Conservation (phyloP, 2,329 filamentous ascomycete genomes). For the Fusarium veterinarium region DNA sequence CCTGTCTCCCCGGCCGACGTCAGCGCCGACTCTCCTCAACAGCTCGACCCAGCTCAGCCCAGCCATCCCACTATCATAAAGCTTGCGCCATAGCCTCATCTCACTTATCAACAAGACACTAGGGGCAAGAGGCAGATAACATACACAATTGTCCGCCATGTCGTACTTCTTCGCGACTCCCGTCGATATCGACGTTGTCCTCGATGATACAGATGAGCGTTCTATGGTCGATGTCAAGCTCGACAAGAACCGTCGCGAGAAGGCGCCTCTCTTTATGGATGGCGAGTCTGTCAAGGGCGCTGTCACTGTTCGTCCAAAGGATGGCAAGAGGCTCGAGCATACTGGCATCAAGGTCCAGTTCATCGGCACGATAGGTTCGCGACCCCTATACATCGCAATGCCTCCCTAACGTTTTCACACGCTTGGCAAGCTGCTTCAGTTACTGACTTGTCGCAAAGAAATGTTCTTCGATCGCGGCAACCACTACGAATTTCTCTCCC, state of each 20-base stretch:
- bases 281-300: slow-evolving; percentile 98
- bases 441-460: slow-evolving; percentile 65
- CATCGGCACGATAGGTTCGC: slow-evolving; percentile 93
- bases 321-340: slow-evolving; percentile 97
- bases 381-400: slow-evolving; percentile 13
- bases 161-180: slow-evolving; percentile 98
- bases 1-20: slow-evolving; percentile 46
- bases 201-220: slow-evolving; percentile 93
- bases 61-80: slow-evolving; percentile 33
- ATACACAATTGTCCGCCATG: slow-evolving; percentile 66
- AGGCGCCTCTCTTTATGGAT: slow-evolving; percentile 96
- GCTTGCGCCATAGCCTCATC: slow-evolving; percentile 28
- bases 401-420: slow-evolving; percentile 21
- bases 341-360: slow-evolving; percentile 99
- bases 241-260: slow-evolving; percentile 97
- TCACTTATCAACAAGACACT: slow-evolving; percentile 11
- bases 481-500: slow-evolving; percentile 98
- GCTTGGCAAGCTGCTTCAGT: not conserved
- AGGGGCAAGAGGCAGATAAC: slow-evolving; percentile 1
- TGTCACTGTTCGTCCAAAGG: slow-evolving; percentile 94
- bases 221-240: slow-evolving; percentile 98
- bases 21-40: slow-evolving; percentile 46
- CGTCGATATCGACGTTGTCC: slow-evolving; percentile 98
- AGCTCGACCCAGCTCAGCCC: slow-evolving; percentile 21
- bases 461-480: slow-evolving; percentile 99